phyloP scores from a whole-genome alignment of 768 basidiomycete species.

The Chiua virens region DNA sequence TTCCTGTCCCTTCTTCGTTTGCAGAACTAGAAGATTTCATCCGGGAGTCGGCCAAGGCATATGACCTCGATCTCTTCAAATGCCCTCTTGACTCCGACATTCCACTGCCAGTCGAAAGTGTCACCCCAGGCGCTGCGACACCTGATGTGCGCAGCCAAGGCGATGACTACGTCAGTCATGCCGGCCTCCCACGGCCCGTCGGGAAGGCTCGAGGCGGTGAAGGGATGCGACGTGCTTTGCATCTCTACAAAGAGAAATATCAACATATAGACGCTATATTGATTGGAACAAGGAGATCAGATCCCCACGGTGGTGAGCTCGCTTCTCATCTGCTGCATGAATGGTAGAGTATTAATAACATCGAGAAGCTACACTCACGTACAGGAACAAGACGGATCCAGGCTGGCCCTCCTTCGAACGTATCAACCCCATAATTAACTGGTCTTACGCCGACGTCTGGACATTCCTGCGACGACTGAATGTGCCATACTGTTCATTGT shows the following conservation, averaged over 20 bases:
- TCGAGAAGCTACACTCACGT: conserved; percentile 63
- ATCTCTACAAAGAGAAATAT: conserved; percentile 65
- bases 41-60: conserved; percentile 52
- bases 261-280: conserved; percentile 77
- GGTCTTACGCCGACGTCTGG: conserved; percentile 92
- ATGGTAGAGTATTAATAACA: background rate
- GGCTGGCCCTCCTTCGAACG: conserved; percentile 90
- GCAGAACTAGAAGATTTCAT: conserved; percentile 83
- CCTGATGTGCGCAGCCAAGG: conserved; percentile 11
- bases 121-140: conserved; percentile 35
- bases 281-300: conserved; percentile 84
- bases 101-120: conserved; percentile 48
- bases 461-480: conserved; percentile 69
- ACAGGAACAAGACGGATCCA: conserved; percentile 78
- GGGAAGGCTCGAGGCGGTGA: conserved; percentile 60
- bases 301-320: conserved; percentile 91
- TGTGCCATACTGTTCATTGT: conserved; percentile 86
- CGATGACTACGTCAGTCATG: background rate
- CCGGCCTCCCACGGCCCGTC: conserved; percentile 35
- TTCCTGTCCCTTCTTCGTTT: conserved; percentile 90
- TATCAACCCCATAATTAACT: conserved; percentile 94
- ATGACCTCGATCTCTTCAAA: conserved; percentile 73
- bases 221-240: conserved; percentile 78
- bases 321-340: background rate
- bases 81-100: conserved; percentile 35